Evolutionary conservation across 2,329 filamentous ascomycete species (phyloP), one percentile per base, ranked within the genome.

Genomic region (Talaromyces sp.): DNA sequence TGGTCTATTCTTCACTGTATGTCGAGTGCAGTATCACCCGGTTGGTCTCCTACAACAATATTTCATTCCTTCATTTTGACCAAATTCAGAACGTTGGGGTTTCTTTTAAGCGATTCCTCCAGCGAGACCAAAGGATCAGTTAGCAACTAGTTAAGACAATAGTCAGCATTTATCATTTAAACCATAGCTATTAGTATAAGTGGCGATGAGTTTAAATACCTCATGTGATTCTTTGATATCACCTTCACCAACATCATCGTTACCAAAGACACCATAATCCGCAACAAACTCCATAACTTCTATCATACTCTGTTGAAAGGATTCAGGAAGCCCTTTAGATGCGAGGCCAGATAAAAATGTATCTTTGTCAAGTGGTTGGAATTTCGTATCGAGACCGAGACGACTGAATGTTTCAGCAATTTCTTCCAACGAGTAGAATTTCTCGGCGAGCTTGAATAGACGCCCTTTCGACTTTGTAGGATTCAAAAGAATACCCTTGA

Each of bases 401-500:
- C 66, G 74, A 15, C 62, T 67, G 30, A 80, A 68, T 27, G 72
- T 69, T 55, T 61, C 62, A 25, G 65, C 73, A 13, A 74, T 67
- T 60, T 80, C 67, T 0, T 64, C 59, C 36, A 72, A 64, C 3
- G 66, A 70, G 62, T 77, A 75, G 6, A 76, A 49, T 1, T 63
- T 64, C 8, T 70, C 66, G 0, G 75, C 73, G 0, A 76, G 76
- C n/a, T 68, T 71, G 49, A 80, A 68, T n/a, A 64, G 68, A 60
- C 69, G 73, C 8, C 75, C 76, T 4, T 68, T 65, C 27, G 73
- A 78, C 60, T 67, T 69, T 0, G 75, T 73, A 0, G 74, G 73
- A 0, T 74, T 67, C 1, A 70, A 70, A 4, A 80, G 70, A 10
- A 79, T 72, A 0, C 75, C 68, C 1, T 67, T 73, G 11, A 79